These are phyloP conservation scores for Septoria petroselini DNA, from an alignment of 2,329 filamentous ascomycete species.

Conservation along the genomic window DNA sequence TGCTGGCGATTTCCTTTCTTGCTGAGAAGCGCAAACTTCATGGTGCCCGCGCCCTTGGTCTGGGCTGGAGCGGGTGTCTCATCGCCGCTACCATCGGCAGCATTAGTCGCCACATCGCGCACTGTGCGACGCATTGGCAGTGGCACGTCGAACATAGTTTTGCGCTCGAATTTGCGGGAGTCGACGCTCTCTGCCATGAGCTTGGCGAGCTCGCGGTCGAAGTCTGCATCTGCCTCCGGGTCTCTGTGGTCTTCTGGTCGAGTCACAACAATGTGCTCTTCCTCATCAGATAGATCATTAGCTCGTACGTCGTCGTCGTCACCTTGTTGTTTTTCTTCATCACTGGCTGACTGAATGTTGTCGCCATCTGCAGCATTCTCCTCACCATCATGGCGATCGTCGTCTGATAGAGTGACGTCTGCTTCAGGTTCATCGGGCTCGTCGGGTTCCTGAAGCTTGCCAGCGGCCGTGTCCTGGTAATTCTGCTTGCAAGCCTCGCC, in stretches of 20 bases:
- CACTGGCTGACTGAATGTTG: slow-evolving; percentile 50
- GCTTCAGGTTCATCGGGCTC: slow-evolving; percentile 51
- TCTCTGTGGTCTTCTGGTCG: slow-evolving; percentile 86
- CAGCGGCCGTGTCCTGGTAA: slow-evolving; percentile 73
- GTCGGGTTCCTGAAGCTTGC: slow-evolving; percentile 67
- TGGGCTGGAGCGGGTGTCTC: slow-evolving; percentile 40
- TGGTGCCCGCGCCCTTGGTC: slow-evolving; percentile 56
- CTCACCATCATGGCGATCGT: slow-evolving; percentile 64
- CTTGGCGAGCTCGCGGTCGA: slow-evolving; percentile 95
- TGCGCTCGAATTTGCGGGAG: slow-evolving; percentile 92
- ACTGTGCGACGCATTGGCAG: slow-evolving; percentile 73
- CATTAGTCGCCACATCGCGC: slow-evolving; percentile 54
- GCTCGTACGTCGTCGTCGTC: slow-evolving; percentile 53
- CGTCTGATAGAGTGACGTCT: slow-evolving; percentile 61
- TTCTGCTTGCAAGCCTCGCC: slow-evolving; percentile 85
- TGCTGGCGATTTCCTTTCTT: slow-evolving; percentile 96
- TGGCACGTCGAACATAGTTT: slow-evolving; percentile 92
- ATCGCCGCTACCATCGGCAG: slow-evolving; percentile 42
- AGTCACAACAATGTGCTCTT: slow-evolving; percentile 89
- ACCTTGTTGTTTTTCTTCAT: slow-evolving; percentile 50
- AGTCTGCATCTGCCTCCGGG: slow-evolving; percentile 92
- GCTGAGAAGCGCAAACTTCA: slow-evolving; percentile 94
- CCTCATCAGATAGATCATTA: slow-evolving; percentile 56
- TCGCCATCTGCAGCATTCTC: slow-evolving; percentile 59
- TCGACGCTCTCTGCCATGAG: slow-evolving; percentile 98